phyloP scores from a whole-genome alignment of 768 basidiomycete species.

The Russula vinacea region DNA sequence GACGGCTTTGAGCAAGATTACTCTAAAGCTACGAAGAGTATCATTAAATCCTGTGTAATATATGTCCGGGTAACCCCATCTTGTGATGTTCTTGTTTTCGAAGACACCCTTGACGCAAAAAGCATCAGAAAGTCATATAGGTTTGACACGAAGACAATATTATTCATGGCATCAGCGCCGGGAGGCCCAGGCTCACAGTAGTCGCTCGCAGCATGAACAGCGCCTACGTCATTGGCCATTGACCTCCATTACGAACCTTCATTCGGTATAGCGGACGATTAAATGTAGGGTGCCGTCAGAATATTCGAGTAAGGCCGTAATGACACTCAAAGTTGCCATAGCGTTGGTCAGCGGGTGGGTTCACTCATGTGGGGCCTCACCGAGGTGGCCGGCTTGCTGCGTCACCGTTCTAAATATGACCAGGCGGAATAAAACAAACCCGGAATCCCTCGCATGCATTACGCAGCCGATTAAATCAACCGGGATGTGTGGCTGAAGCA shows the following conservation, averaged over 20 bases:
- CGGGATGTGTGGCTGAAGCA: background rate
- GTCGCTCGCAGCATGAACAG: background rate
- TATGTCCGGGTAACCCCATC: background rate
- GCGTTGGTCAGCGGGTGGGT: no score
- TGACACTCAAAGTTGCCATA: no score
- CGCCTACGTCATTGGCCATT: background rate
- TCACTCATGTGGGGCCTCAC: background rate
- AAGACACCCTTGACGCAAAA: background rate
- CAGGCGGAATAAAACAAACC: background rate
- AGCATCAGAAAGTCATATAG: background rate
- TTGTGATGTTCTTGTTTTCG: background rate
- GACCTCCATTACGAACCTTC: background rate
- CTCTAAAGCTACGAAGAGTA: background rate
- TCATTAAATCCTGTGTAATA: background rate
- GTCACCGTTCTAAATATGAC: background rate
- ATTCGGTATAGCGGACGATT: background rate
- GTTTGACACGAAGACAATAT: background rate
- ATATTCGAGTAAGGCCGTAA: no score
- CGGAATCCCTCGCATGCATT: no score
- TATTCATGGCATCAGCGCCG: background rate
- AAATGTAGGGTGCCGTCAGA: background rate
- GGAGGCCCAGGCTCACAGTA: background rate
- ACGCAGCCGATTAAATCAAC: no score
- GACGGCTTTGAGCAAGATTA: background rate
- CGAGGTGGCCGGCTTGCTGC: background rate